phyloP scores from a whole-genome alignment of 1,139 yeast species.

The Insectozyma bohioensis region DNA sequence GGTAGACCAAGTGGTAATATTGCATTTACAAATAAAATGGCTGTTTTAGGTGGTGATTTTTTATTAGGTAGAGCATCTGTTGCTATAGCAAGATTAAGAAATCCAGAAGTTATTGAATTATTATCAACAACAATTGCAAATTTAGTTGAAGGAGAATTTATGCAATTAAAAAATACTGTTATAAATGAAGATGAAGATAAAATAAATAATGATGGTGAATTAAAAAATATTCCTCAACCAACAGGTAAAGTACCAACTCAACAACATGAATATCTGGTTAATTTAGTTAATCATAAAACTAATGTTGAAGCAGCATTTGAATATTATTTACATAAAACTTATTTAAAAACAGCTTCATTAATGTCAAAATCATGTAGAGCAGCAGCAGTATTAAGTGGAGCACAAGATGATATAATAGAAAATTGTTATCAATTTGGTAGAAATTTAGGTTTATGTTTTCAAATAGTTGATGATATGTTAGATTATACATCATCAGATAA shows the following conservation, averaged over 20 bases:
- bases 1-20: conserved; percentile 90
- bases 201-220: conserved; percentile 49
- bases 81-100: conserved; percentile 86
- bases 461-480: conserved; percentile 92
- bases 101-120: conserved; percentile 95
- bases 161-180: conserved; percentile 95
- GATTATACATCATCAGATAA: conserved; percentile 87
- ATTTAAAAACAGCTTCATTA: conserved; percentile 89
- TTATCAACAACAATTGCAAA: conserved; percentile 96
- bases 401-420: conserved; percentile 70
- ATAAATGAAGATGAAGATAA: conserved; percentile 46
- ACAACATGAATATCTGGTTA: conserved; percentile 61
- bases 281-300: conserved; percentile 57
- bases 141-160: conserved; percentile 95
- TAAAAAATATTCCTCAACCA: conserved; percentile 54
- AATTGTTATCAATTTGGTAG: conserved; percentile 89
- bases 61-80: conserved; percentile 94
- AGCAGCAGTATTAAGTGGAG: conserved; percentile 90
- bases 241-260: conserved; percentile 63
- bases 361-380: conserved; percentile 96
- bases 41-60: conserved; percentile 95
- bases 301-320: conserved; percentile 87
- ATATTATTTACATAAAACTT: conserved; percentile 91
- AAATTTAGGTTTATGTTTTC: conserved; percentile 92
- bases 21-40: conserved; percentile 96